A percentile compares a stretch with the other conserved stretches of the same genome.
Conservation (phyloP, 352 stramenopile genomes). For the Pythium aristosporum region DNA sequence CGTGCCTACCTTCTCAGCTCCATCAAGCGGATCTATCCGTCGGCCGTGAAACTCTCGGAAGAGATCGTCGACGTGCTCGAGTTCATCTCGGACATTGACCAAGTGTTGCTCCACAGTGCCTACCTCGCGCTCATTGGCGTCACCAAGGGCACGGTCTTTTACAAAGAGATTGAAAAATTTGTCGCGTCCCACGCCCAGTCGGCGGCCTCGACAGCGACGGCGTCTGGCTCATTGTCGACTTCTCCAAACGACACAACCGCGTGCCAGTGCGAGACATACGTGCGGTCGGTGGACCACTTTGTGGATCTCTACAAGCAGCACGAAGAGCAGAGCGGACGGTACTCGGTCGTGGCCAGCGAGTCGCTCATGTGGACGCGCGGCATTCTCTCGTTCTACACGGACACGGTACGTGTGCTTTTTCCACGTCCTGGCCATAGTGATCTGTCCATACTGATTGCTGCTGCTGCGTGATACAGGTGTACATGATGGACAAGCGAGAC, state of each 20-base stretch:
- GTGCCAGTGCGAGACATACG: conserved; percentile 75
- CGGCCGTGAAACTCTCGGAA: conserved; percentile 50
- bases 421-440: too few species aligned
- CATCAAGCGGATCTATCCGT: conserved; percentile 65
- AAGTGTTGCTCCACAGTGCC: conserved; percentile 50
- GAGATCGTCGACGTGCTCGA: conserved; percentile 75
- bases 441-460: too few species aligned
- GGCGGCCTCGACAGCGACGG: conserved; percentile 13
- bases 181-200: conserved; percentile 43
- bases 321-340: conserved; percentile 38
- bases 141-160: conserved; percentile 45
- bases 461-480: conserved; percentile 34
- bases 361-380: conserved; percentile 69
- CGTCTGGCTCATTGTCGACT: not conserved
- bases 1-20: conserved; percentile 20
- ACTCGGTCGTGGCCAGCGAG: conserved; percentile 73
- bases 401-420: conserved; percentile 40
- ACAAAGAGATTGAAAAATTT: conserved; percentile 58
- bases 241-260: conserved; percentile 24
- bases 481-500: conserved; percentile 76
- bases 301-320: conserved; percentile 64
- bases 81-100: conserved; percentile 70
- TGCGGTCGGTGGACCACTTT: conserved; percentile 67
- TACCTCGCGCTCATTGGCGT: conserved; percentile 67
- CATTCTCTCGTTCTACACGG: conserved; percentile 79